A percentile compares a stretch with the other conserved stretches of the same genome.
Conservation (phyloP, 2,329 filamentous ascomycete genomes). For the Trichothecium sympodiale region DNA sequence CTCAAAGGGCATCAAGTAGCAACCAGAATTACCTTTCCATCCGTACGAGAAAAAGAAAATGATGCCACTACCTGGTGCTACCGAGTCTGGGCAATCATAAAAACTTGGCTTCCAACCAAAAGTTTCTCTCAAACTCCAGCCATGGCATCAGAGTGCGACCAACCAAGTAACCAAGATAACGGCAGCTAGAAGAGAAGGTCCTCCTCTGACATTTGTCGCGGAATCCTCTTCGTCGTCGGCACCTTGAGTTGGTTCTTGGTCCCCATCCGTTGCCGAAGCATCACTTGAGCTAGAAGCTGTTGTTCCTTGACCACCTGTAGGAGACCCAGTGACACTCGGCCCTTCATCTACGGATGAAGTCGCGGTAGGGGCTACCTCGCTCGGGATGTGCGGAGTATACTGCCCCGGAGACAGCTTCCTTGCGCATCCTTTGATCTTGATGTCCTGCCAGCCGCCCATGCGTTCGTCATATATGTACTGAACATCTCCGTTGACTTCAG, state of each 20-base stretch:
- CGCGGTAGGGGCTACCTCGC: neutral
- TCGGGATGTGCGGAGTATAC: neutral
- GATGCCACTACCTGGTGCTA: too few relatives aligned
- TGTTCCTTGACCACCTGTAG: neutral
- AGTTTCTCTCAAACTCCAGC: too few relatives aligned
- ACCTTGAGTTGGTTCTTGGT: neutral
- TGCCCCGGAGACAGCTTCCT: slow-evolving; percentile 3
- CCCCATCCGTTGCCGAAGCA: neutral
- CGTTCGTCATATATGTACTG: slow-evolving; percentile 17
- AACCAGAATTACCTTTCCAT: too few relatives aligned
- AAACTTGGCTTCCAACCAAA: too few relatives aligned
- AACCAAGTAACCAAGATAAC: too few relatives aligned
- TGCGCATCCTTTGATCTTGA: slow-evolving; percentile 16
- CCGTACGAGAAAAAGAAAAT: too few relatives aligned
- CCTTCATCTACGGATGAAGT: neutral
- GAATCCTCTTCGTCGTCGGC: neutral
- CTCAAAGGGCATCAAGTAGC: too few relatives aligned
- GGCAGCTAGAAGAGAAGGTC: too few relatives aligned
- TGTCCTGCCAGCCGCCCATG: slow-evolving; percentile 16
- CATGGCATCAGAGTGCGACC: too few relatives aligned
- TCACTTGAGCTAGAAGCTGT: neutral
- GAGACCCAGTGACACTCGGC: neutral
- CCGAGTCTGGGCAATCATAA: too few relatives aligned
- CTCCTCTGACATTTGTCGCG: neutral
- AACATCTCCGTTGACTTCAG: slow-evolving; percentile 9